These are phyloP conservation scores for Aureoboletus auriporus DNA, from an alignment of 768 basidiomycete species.

Conservation along the genomic window DNA sequence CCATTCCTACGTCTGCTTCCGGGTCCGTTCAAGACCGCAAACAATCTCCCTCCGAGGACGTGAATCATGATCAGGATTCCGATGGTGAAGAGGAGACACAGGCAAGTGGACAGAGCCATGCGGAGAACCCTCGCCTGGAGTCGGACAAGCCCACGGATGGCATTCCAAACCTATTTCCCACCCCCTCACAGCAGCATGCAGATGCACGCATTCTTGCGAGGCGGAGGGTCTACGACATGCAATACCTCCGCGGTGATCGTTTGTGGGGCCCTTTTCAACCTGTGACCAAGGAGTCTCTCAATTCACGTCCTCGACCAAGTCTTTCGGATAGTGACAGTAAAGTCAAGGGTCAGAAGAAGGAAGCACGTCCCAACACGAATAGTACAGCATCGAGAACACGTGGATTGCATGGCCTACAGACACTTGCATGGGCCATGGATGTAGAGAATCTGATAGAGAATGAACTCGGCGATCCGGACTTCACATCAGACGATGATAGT, in stretches of 20 bases:
- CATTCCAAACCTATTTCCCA: slow-evolving; percentile 6
- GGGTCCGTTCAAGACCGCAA: background rate
- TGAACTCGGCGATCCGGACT: slow-evolving; percentile 7
- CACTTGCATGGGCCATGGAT: slow-evolving; percentile 17
- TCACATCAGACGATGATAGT: slow-evolving; percentile 13
- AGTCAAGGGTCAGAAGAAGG: background rate
- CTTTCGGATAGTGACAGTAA: background rate
- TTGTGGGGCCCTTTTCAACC: slow-evolving; percentile 26
- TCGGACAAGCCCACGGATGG: background rate
- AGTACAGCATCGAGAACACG: background rate
- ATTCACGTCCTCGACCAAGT: background rate
- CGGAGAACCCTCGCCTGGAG: background rate
- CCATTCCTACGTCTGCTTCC: background rate
- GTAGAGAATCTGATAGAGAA: background rate
- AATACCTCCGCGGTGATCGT: slow-evolving; percentile 24
- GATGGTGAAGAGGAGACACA: background rate
- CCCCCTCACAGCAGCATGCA: slow-evolving; percentile 10
- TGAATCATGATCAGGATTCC: background rate
- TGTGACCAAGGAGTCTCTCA: slow-evolving; percentile 12
- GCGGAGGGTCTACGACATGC: slow-evolving; percentile 30
- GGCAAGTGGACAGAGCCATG: background rate
- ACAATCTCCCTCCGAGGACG: background rate
- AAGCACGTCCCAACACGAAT: background rate
- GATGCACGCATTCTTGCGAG: slow-evolving; percentile 26
- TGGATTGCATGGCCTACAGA: slow-evolving; percentile 1